Evolutionary conservation across 148 eudicot species (phyloP).

Genomic region (Rhododendron williamsianum): DNA sequence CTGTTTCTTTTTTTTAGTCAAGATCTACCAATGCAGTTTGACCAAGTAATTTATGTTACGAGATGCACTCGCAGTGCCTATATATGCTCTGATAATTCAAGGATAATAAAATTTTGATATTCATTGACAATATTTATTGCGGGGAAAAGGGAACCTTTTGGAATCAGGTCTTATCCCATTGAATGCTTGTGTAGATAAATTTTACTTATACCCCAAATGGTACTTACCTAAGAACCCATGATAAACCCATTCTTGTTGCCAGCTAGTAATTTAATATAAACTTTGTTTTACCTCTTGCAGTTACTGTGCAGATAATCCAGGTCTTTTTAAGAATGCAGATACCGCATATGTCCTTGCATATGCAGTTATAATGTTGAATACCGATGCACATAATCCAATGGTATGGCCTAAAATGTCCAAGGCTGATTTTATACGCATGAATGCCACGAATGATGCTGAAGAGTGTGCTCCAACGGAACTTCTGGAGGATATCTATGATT

Average conservation of each 20-base stretch:
- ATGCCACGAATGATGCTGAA: slow-evolving; percentile 73
- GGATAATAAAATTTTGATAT: not conserved
- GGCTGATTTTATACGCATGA: slow-evolving; percentile 82
- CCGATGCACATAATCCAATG: slow-evolving; percentile 98
- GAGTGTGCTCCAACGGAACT: slow-evolving; percentile 80
- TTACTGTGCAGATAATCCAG: slow-evolving; percentile 95
- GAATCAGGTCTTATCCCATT: slow-evolving; percentile 2
- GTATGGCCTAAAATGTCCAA: slow-evolving; percentile 98
- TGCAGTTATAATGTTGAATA: slow-evolving; percentile 98
- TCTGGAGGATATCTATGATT: slow-evolving; percentile 91
- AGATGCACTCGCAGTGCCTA: not conserved
- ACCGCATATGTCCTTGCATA: slow-evolving; percentile 98
- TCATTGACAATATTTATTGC: not conserved
- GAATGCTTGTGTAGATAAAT: not conserved
- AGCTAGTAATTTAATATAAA: slow-evolving; percentile 8
- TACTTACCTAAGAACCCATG: not conserved
- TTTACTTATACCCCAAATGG: not conserved
- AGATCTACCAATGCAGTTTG: not conserved
- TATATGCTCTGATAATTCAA: not conserved
- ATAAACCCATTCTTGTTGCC: slow-evolving; percentile 9
- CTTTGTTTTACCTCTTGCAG: slow-evolving; percentile 41
- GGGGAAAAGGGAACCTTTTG: not conserved
- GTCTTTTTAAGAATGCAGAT: slow-evolving; percentile 92
- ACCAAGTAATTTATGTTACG: not conserved
- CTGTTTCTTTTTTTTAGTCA: not conserved